These are phyloP conservation scores for Penicillium odoratum DNA, from an alignment of 495 filamentous ascomycete genomes.

Conservation along the genomic window DNA sequence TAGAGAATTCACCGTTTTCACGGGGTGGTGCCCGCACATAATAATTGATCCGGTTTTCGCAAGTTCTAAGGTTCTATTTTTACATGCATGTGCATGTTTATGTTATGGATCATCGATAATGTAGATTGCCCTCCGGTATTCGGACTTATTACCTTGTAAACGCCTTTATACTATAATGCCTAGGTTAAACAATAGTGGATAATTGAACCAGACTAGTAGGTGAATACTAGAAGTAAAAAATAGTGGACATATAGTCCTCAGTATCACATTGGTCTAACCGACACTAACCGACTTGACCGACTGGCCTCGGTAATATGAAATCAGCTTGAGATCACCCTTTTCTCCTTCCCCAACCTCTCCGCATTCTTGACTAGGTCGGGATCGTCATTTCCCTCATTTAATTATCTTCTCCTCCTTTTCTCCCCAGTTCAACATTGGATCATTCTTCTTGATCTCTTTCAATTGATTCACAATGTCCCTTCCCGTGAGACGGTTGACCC, in stretches of 20 bases:
- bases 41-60: background rate
- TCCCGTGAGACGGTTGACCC: conserved; percentile 48
- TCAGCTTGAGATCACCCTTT: conserved; percentile 25
- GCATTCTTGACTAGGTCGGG: conserved; percentile 9
- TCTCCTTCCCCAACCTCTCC: conserved; percentile 11
- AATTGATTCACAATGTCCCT: conserved; percentile 28
- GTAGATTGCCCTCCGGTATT: background rate
- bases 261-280: conserved; percentile 9
- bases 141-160: background rate
- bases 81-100: no score
- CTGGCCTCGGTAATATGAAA: conserved; percentile 30
- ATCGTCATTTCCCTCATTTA: conserved; percentile 5
- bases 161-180: no score
- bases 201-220: background rate
- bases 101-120: background rate
- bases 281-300: conserved; percentile 35
- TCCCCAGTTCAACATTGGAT: conserved; percentile 11
- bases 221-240: background rate
- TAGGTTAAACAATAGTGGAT: no score
- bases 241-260: background rate
- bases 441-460: conserved; percentile 10
- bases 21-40: background rate
- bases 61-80: background rate
- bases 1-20: background rate
- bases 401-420: conserved; percentile 9